Evolutionary conservation across 2,329 filamentous ascomycete genomes (phyloP).

Genomic region (Apiospora pterosperma): DNA sequence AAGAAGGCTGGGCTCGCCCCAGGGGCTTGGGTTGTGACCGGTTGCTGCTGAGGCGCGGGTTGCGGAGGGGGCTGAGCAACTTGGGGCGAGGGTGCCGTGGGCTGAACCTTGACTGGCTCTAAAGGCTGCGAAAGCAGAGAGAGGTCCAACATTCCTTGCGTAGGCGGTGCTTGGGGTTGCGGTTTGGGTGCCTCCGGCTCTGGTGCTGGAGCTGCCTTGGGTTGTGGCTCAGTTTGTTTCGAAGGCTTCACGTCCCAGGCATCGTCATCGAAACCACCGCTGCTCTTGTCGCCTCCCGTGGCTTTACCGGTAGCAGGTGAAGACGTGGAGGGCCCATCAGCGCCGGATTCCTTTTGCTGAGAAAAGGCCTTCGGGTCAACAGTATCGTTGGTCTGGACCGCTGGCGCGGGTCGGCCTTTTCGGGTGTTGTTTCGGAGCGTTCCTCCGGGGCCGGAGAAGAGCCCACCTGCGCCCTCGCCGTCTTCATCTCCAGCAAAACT

Average conservation of each 20-base stretch:
- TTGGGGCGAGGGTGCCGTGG: conserved; percentile 27
- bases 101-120: conserved; percentile 43
- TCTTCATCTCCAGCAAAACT: conserved; percentile 34
- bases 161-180: conserved; percentile 24
- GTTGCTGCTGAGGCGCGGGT: conserved; percentile 27
- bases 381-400: conserved; percentile 80
- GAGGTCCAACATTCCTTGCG: conserved; percentile 48
- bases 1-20: conserved; percentile 61
- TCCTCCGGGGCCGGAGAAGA: conserved; percentile 94
- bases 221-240: conserved; percentile 46
- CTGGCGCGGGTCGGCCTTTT: conserved; percentile 82
- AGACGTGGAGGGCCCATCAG: conserved; percentile 37
- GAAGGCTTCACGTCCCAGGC: conserved; percentile 94
- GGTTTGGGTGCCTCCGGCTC: conserved; percentile 38
- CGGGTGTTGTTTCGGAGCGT: conserved; percentile 89
- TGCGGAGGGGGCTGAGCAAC: conserved; percentile 30
- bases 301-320: conserved; percentile 24
- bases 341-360: conserved; percentile 48
- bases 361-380: conserved; percentile 86
- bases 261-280: conserved; percentile 84
- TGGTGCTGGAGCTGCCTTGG: conserved; percentile 57
- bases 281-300: conserved; percentile 24
- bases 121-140: conserved; percentile 52
- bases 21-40: conserved; percentile 39
- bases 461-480: conserved; percentile 58